Evolutionary conservation across 106 monocot genomes (phyloP).

Genomic region (Vanilla planifolia): DNA sequence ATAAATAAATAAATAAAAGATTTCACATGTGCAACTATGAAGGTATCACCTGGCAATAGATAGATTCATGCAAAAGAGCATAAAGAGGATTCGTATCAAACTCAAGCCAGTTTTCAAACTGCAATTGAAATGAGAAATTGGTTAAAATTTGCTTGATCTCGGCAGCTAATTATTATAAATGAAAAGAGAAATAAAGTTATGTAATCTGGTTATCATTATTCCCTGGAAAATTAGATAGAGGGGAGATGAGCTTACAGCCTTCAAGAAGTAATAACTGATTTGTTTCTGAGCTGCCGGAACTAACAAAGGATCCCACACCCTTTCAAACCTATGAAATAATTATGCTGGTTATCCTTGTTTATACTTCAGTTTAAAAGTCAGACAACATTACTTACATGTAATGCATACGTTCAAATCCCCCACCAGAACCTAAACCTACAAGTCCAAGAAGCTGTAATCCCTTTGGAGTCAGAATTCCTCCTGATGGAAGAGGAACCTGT

Average conservation of each 20-base stretch:
- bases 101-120: constrained; percentile 86
- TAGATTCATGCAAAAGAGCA: constrained; percentile 89
- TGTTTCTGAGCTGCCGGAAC: constrained; percentile 56
- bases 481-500: constrained; percentile 86
- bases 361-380: not conserved
- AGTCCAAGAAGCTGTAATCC: constrained; percentile 88
- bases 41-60: constrained; percentile 76
- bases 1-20: not conserved
- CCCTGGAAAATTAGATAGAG: constrained; percentile 5
- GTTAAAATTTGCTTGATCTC: not conserved
- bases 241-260: constrained; percentile 28
- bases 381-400: constrained; percentile 52
- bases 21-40: not conserved
- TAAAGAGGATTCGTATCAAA: constrained; percentile 94
- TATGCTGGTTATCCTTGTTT: not conserved
- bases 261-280: constrained; percentile 86
- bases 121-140: constrained; percentile 21
- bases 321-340: constrained; percentile 62
- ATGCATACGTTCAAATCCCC: constrained; percentile 95
- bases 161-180: not conserved
- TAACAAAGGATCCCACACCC: constrained; percentile 87
- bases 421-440: constrained; percentile 73
- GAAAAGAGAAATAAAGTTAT: too few species aligned
- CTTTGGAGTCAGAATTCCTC: constrained; percentile 75
- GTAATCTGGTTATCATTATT: too few species aligned